Evolutionary conservation across 2,329 filamentous ascomycete genomes (phyloP), one percentile per base, ranked within the genome.

Genomic region (Plectosphaerella plurivora): DNA sequence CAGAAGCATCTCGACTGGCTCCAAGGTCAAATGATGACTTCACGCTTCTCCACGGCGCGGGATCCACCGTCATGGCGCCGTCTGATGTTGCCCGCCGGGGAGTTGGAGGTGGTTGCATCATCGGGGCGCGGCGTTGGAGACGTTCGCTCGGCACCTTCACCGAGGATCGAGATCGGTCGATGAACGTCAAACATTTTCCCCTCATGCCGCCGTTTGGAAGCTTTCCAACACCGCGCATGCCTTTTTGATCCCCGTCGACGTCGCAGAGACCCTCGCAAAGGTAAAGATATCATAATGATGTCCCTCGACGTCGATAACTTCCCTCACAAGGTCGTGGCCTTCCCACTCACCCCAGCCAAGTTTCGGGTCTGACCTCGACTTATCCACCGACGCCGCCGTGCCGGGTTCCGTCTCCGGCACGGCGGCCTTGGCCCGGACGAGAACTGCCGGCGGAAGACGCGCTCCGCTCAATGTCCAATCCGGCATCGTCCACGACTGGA

Each of bases 401-500:
- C 16, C 37, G 7, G 37, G 37, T 8, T 18, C 37, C 16, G 10
- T 18, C 37, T 41, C 37, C 7, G 37, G 16, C 35, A 50, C 36
- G 14, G 33, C 36, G 4, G 36, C 18, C 37, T 47, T 44, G 12
- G 44, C 45, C n/a, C 11, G 24, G 50, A 20, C 45, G 4, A 36
- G n/a, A 11, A 44, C 37, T 18, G 37, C 37, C 28, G 28, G 28
- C 28, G 11, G 37, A 8, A 41, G 37, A 18, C 7, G 37, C 4
- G 37, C 14, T 14, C 36, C 36, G 53, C 41, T 10, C 52, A 51
- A 2, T 64, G 60, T 33, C 72, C 73, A 75, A 12, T 51, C 55
- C 2, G 75, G 76, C 33, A 72, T 57, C 37, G 61, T 59, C 74
- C 75, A 79, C 8, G 61, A 56, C 14, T 56, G 46, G 0, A 75